Evolutionary conservation across 768 basidiomycete species (phyloP), one percentile per base, ranked within the genome.

Genomic region (Myochromella boudieri): DNA sequence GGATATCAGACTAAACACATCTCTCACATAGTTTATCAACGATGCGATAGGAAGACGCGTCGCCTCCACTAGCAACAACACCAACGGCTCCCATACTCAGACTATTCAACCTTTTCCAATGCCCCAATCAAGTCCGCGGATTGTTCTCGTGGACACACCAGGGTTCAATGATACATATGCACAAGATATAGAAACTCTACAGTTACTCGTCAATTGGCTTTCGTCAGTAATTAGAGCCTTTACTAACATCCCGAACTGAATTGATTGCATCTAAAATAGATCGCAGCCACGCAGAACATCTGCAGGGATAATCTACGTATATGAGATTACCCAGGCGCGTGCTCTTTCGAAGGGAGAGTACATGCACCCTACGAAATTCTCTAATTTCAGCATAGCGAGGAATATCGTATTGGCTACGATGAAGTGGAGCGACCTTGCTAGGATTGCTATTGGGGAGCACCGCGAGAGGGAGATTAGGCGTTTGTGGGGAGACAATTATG

Each of bases 141-240:
- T 66, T 20, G 51, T 63, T 37, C 51, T 67, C 24, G 55, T 67
- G 12, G 66, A 67, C 39, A 66, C 64, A 2, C 66, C 64, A 2
- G 65, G 65, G 1, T 67, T 64, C 33, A 63, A 67, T 41, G 58
- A 62, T 43, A 60, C 59, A 6, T 41, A 31, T 15, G 40, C 44
- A 11, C 54, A 44, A 20, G 66, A 67, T 37, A 42, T 40, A 2
- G 52, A 58, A 8, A 60, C 63, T 20, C 38, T 64, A 32, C 37
- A 44, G 17, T 43, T 45, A 1, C 63, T 66, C 22, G 54, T 60
- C 1, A 47, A 59, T 21, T 67, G 64, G 64, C 50, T 67, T 4
- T 37, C 59, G 64, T 66, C 10, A 38, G 54, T 43, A 24, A 3
- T 24, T 18, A 43, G 32, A 20, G 6, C 6, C 28, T n/a, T 40